Evolutionary conservation across 805 yeast species (phyloP), one percentile per base, ranked within the genome.

Genomic region (Cyberlindnera subsufficiens): DNA sequence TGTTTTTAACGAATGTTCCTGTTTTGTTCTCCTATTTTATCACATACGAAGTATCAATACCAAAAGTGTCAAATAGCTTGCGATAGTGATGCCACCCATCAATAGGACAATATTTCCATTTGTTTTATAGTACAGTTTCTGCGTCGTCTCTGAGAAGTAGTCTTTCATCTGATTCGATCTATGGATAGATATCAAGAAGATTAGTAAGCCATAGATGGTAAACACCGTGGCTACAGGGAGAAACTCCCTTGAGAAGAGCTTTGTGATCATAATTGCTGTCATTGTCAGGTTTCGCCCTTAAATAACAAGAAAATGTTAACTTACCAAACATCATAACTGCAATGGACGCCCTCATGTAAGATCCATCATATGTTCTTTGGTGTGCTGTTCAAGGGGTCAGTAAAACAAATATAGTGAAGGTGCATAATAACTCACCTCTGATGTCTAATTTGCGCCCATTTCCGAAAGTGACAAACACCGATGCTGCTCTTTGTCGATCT

Each of bases 331-430:
- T 74, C 25, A 86, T 60, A 41, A 81, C 73, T 17, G 86, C 82
- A 27, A 86, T 64, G 17, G 90, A 83, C 0, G 90, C 77, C 40
- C 95, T 63, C 20, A 82, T 69, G 55, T 86, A 86, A 1, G 95
- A 90, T 0, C 95, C 95, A 56, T 86, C 93, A 54, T 84, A 86
- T 0, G 95, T 86, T 43, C 95, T 62, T 61, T 86, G 93, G 52
- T 82, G 83, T 0, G 91, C 93, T 52, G 6, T 30, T 13, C 17
- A 31, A 13, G 22, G 31, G 17, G 16, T 16, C 13, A 7, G 30
- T 14, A 8, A 30, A 15, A n/a, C 32, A 15, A 3, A 5, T 13
- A 14, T 13, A 6, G 16, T n/a, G n/a, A 13, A 17, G 14, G 5
- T 29, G 22, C 20, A 16, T 14, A n/a, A 7, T n/a, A n/a, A 35